Evolutionary conservation across 768 basidiomycete genomes (phyloP).

Genomic region (Lactarius vividus): DNA sequence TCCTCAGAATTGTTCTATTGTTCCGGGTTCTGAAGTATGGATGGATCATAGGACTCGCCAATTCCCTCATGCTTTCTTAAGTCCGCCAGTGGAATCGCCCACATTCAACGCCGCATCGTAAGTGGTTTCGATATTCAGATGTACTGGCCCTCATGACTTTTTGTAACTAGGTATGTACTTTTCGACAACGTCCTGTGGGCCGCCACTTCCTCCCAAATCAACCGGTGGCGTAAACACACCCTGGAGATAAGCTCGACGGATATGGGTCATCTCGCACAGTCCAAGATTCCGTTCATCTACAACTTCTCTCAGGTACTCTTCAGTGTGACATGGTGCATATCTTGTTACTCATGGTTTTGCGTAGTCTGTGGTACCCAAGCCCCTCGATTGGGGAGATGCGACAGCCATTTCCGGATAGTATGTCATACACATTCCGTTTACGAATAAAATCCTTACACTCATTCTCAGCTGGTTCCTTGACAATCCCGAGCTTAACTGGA

Average conservation of each 20-base stretch:
- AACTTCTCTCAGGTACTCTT: constrained; percentile 56
- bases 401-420: constrained; percentile 57
- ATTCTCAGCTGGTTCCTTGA: constrained; percentile 59
- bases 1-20: constrained; percentile 5
- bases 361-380: constrained; percentile 60
- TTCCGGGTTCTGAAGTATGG: constrained; percentile 2
- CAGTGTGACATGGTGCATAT: background rate
- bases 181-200: constrained; percentile 69
- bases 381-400: constrained; percentile 66
- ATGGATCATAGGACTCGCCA: constrained; percentile 44
- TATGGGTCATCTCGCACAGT: constrained; percentile 56
- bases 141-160: background rate
- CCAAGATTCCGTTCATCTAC: constrained; percentile 63
- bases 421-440: background rate
- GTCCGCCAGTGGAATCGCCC: constrained; percentile 60
- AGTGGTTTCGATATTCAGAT: constrained; percentile 29
- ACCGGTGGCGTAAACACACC: constrained; percentile 56
- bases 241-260: constrained; percentile 52
- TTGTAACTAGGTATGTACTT: constrained; percentile 47
- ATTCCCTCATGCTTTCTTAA: constrained; percentile 64
- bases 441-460: constrained; percentile 7
- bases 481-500: constrained; percentile 59
- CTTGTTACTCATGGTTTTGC: constrained; percentile 4
- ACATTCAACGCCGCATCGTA: constrained; percentile 60
- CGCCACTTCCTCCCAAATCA: constrained; percentile 63